Base-by-base conservation (phyloP, 768 basidiomycete species). In the Chalciporus pseudorubinellus region DNA sequence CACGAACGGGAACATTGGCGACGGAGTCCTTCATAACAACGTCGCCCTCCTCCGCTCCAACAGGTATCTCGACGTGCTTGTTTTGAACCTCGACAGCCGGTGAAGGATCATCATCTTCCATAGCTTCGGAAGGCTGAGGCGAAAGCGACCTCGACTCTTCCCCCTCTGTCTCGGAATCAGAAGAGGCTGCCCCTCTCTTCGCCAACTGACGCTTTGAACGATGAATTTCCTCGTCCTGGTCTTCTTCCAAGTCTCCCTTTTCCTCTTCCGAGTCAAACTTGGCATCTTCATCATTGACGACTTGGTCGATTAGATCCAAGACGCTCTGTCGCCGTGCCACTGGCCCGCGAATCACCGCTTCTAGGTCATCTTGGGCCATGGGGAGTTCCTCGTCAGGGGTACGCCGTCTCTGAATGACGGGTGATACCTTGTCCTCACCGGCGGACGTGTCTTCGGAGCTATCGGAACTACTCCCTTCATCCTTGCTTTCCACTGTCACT, bases 341-440 rank as follows among this genome's bases (percentile, higher is more conserved):
- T 8, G 79, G 77, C 3, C 76, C 77, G 24, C 69, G 73, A 12
- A 80, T 58, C 43, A 79, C 56, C 9, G 71, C 69, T 8, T 79
- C 74, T n/a, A 78, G 46, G 31, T 74, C 65, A 26, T 58, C 53
- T 1, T 62, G 50, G 13, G 49, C 40, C 1, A 59, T 48, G 3
- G 45, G 56, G 10, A 38, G 28, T 13, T 26, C 55, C n/a, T 43
- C 8, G 1, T 47, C 43, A 12, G 46, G 43, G 9, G 22, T 46
- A 43, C 20, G 46, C 31, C 22, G 50, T 33, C 50, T 42, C 34
- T 29, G 46, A 2, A 34, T 16, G 19, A 43, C 53, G 2, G 46
- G 39, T 31, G 38, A 11, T 8, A 48, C 54, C n/a, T 59, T 55
- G 19, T 39, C 59, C 7, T 59, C 65, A 31, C 11, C 29, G 10